These are phyloP conservation scores for Solanum ossicruentum DNA, from an alignment of 257 asterid genomes.

Conservation along the genomic window DNA sequence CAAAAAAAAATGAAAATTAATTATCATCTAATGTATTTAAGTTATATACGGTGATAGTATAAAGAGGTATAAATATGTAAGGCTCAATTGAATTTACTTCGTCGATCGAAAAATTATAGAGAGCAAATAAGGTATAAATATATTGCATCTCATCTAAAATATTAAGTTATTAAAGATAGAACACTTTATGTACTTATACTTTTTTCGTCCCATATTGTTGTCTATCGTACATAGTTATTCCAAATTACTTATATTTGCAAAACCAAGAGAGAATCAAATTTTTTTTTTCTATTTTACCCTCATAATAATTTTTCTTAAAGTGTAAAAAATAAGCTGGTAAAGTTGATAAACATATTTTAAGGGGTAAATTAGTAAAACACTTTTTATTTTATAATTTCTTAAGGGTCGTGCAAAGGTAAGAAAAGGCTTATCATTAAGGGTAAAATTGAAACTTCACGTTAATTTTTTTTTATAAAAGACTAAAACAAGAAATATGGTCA, in stretches of 20 bases:
- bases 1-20: background rate
- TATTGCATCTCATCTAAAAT: background rate
- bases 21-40: background rate
- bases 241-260: too few species aligned
- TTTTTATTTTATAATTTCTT: too few species aligned
- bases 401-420: too few species aligned
- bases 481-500: background rate
- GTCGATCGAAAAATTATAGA: fast-evolving
- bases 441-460: background rate
- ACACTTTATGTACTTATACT: background rate
- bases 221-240: too few species aligned
- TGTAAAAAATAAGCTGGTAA: too few species aligned
- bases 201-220: too few species aligned
- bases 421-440: background rate
- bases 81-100: background rate
- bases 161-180: background rate
- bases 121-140: background rate
- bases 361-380: too few species aligned
- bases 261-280: too few species aligned
- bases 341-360: too few species aligned
- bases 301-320: too few species aligned
- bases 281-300: too few species aligned
- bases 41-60: background rate
- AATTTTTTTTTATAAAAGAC: background rate
- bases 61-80: background rate